Evolutionary conservation across 371 early-diverging fungal genomes (phyloP).

Genomic region (Mucor indicus): DNA sequence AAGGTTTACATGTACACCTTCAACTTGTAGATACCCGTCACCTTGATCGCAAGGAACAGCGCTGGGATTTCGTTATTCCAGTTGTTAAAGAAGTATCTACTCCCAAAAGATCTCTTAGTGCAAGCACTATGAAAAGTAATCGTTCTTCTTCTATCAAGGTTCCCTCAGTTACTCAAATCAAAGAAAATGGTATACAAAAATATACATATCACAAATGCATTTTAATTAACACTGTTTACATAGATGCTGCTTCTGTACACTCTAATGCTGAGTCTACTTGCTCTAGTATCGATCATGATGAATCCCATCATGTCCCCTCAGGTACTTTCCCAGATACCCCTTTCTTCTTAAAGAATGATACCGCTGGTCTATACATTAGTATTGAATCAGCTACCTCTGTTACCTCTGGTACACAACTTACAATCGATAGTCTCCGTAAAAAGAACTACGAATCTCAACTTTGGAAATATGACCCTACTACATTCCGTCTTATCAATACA

Average conservation of each 20-base stretch:
- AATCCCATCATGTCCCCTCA: conserved; percentile 15
- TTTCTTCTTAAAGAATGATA: conserved; percentile 42
- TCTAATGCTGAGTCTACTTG: conserved; percentile 25
- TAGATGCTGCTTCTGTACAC: conserved; percentile 35
- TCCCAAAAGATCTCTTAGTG: conserved; percentile 7
- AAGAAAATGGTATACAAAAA: conserved; percentile 33
- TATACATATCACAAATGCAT: no score
- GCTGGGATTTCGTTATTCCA: conserved; percentile 46
- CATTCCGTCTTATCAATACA: conserved; percentile 43
- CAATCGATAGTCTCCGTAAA: conserved; percentile 30
- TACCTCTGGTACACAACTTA: conserved; percentile 24
- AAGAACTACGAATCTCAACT: conserved; percentile 45
- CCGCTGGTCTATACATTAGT: conserved; percentile 33
- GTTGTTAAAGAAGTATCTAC: conserved; percentile 20
- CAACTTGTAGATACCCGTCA: conserved; percentile 38
- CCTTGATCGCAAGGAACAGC: conserved; percentile 40
- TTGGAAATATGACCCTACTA: conserved; percentile 46
- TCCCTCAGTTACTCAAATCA: conserved; percentile 28
- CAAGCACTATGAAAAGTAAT: conserved; percentile 18
- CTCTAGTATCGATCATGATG: conserved; percentile 35
- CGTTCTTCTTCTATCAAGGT: conserved; percentile 4
- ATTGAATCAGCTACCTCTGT: conserved; percentile 19
- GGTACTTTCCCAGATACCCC: conserved; percentile 40
- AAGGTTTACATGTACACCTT: conserved; percentile 47
- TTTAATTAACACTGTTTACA: no score